Conservation (phyloP, 2,329 filamentous ascomycete genomes). For the Claviceps fusiformis region DNA sequence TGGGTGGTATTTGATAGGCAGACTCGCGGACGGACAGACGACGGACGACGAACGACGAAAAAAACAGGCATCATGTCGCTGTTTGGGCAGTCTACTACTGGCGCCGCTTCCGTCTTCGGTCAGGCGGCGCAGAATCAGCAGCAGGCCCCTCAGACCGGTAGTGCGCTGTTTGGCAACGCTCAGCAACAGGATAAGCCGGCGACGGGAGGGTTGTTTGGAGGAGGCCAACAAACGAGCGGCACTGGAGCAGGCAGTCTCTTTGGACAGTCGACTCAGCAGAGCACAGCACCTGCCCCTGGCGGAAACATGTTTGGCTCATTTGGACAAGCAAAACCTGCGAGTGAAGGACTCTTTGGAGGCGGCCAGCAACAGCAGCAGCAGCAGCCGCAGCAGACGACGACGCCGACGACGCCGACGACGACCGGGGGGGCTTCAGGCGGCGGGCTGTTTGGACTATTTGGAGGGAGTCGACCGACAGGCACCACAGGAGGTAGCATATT, state of each 20-base stretch:
- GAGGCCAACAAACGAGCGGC: constrained; percentile 1
- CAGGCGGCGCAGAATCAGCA: constrained; percentile 8
- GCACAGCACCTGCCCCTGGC: constrained; percentile 1
- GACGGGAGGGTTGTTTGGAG: constrained; percentile 5
- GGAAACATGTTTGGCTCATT: constrained; percentile 12
- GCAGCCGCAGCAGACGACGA: constrained; percentile 5
- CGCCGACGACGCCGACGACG: not conserved
- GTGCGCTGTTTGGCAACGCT: constrained; percentile 6
- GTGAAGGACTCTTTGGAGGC: constrained; percentile 7
- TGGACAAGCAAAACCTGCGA: constrained; percentile 10
- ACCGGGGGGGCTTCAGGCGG: constrained; percentile 3
- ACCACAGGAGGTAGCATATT: constrained; percentile 10
- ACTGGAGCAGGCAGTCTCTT: constrained; percentile 1
- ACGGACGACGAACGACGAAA: not conserved
- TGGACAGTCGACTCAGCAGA: constrained; percentile 6
- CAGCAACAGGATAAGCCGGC: constrained; percentile 5
- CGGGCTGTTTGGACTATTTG: constrained; percentile 3
- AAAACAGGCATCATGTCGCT: constrained; percentile 17
- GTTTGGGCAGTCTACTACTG: constrained; percentile 18
- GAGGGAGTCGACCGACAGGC: not conserved
- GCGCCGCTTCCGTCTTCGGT: constrained; percentile 15
- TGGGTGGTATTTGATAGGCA: not conserved
- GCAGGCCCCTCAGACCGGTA: constrained; percentile 7
- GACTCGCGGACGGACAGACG: not conserved
- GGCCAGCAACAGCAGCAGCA: constrained; percentile 9